Conservation (phyloP, 1,284 basidiomycete species). For the Cryptococcus wingfieldii region DNA sequence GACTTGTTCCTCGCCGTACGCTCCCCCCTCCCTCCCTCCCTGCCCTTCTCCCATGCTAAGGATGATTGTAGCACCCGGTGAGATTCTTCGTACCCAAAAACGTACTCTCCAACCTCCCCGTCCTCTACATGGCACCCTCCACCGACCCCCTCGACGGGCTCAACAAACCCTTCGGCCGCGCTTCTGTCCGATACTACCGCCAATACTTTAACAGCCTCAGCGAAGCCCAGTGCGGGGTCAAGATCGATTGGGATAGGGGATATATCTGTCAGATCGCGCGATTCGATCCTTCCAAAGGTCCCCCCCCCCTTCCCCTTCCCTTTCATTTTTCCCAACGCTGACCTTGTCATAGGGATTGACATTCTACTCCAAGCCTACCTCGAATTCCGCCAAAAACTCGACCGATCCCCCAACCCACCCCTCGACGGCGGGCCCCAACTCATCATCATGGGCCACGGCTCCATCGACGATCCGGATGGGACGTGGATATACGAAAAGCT, state of each 20-base stretch:
- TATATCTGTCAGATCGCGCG: constrained; percentile 81
- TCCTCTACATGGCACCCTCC: constrained; percentile 46
- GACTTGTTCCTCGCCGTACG: constrained; percentile 74
- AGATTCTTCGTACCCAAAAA: constrained; percentile 80
- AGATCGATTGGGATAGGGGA: constrained; percentile 67
- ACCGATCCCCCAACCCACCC: constrained; percentile 31
- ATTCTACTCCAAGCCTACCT: constrained; percentile 63
- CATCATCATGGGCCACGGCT: constrained; percentile 79
- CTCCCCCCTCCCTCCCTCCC: too few relatives aligned
- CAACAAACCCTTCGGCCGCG: constrained; percentile 59
- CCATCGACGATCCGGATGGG: constrained; percentile 57
- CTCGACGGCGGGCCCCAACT: constrained; percentile 68
- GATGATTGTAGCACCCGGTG: constrained; percentile 63
- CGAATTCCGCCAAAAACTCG: constrained; percentile 65
- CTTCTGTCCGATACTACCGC: constrained; percentile 36
- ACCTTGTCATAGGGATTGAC: constrained; percentile 27
- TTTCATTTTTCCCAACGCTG: neutral
- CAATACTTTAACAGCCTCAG: constrained; percentile 39
- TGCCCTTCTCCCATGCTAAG: neutral
- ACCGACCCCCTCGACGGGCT: constrained; percentile 67
- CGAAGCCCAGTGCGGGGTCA: constrained; percentile 46
- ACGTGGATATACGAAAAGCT: constrained; percentile 61
- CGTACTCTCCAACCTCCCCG: constrained; percentile 55
- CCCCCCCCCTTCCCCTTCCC: neutral
- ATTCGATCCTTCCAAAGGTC: constrained; percentile 70